phyloP scores from a whole-genome alignment of 2,329 filamentous ascomycete genomes.

The Exserohilum turcica region DNA sequence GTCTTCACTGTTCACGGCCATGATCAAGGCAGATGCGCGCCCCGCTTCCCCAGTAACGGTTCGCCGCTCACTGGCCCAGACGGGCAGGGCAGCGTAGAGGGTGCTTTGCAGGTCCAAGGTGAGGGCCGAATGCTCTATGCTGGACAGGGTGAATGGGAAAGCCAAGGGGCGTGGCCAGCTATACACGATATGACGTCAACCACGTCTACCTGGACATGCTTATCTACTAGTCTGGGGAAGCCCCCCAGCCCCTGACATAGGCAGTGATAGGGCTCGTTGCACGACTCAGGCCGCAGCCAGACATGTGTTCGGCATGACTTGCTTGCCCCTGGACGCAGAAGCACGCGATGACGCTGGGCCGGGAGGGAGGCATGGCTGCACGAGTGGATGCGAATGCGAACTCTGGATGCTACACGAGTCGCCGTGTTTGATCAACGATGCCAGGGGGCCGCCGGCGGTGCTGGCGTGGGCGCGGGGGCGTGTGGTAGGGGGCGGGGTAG shows the following conservation, averaged over 20 bases:
- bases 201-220: too few relatives aligned
- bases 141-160: too few relatives aligned
- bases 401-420: not conserved
- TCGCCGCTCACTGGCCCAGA: not conserved
- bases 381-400: not conserved
- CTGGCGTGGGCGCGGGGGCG: not conserved
- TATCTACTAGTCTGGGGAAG: too few relatives aligned
- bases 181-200: too few relatives aligned
- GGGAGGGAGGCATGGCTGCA: not conserved
- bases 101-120: not conserved
- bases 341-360: not conserved
- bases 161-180: too few relatives aligned
- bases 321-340: not conserved
- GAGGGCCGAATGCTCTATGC: not conserved
- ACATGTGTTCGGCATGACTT: too few relatives aligned
- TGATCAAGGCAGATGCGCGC: not conserved
- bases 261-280: too few relatives aligned
- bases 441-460: conserved; percentile 1
- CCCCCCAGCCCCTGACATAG: too few relatives aligned
- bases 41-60: not conserved
- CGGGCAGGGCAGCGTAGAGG: not conserved
- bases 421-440: not conserved
- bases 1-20: not conserved
- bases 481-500: conserved; percentile 1
- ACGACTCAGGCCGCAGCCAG: too few relatives aligned